Conservation (phyloP, 1,139 yeast genomes). For the Ogataea hybrid region DNA sequence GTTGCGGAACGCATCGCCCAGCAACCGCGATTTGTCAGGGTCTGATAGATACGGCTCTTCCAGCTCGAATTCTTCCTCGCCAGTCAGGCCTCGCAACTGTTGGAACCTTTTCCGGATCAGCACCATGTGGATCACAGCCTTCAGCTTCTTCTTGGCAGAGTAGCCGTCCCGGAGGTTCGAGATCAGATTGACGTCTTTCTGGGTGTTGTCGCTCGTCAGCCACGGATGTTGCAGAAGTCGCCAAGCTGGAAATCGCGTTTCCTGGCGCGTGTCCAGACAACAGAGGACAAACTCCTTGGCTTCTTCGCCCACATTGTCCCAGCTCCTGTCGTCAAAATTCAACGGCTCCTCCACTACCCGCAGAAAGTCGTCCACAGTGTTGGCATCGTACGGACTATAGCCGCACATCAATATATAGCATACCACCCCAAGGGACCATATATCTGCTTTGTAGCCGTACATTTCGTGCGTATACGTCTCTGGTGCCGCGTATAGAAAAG, state of each 20-base stretch:
- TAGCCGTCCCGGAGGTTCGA: conserved; percentile 55
- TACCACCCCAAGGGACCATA: conserved; percentile 93
- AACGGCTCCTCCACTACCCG: conserved; percentile 72
- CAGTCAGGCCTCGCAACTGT: conserved; percentile 7
- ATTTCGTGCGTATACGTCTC: conserved; percentile 77
- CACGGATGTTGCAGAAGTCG: conserved; percentile 68
- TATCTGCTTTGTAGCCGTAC: conserved; percentile 89
- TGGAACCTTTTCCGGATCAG: conserved; percentile 14
- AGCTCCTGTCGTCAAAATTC: conserved; percentile 75
- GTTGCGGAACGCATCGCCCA: conserved; percentile 10
- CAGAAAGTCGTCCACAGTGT: conserved; percentile 69
- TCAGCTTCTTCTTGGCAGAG: conserved; percentile 75
- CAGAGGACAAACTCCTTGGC: conserved; percentile 72
- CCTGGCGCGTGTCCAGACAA: conserved; percentile 66
- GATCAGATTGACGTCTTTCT: conserved; percentile 12
- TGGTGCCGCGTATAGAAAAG: conserved; percentile 94
- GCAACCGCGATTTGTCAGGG: conserved; percentile 30
- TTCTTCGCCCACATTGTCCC: conserved; percentile 70
- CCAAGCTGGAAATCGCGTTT: conserved; percentile 61
- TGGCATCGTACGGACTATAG: conserved; percentile 86
- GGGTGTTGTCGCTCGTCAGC: conserved; percentile 30
- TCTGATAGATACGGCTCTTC: conserved; percentile 22
- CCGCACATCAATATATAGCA: conserved; percentile 85
- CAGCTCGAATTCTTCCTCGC: conserved; percentile 1
- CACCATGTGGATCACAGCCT: conserved; percentile 55